Conservation (phyloP, 768 basidiomycete species). For the Steccherinum ochraceum region DNA sequence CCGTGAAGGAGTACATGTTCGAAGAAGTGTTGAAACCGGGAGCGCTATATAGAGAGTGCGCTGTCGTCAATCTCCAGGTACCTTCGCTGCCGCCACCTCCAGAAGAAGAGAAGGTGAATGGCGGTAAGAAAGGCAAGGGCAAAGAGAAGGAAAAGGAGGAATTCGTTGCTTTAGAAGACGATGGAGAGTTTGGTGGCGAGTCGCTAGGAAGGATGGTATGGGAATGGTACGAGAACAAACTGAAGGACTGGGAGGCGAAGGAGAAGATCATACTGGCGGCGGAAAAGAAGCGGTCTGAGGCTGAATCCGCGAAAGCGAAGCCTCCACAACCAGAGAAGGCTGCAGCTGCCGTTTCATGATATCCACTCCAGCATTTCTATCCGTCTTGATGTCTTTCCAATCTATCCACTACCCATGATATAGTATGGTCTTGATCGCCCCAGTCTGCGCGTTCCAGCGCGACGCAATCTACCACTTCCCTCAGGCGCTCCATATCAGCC, state of each 20-base stretch:
- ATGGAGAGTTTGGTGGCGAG: conserved; percentile 70
- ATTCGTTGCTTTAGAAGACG: conserved; percentile 41
- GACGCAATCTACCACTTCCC: no score
- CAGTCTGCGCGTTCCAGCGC: no score
- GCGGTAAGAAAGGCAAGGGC: conserved; percentile 12
- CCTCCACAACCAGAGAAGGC: no score
- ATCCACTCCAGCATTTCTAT: no score
- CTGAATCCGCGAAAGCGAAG: no score
- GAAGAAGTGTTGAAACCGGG: conserved; percentile 75
- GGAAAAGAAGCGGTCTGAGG: not conserved
- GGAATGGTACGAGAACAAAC: conserved; percentile 65
- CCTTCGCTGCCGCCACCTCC: conserved; percentile 14
- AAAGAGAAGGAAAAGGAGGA: conserved; percentile 12
- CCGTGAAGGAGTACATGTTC: conserved; percentile 7
- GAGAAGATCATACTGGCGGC: not conserved
- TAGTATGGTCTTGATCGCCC: no score
- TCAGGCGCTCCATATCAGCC: no score
- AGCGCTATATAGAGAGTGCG: conserved; percentile 71
- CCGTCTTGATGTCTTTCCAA: no score
- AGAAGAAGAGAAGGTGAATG: conserved; percentile 17
- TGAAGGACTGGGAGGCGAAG: conserved; percentile 45
- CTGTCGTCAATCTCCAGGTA: conserved; percentile 37
- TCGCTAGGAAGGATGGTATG: conserved; percentile 61
- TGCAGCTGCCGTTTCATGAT: no score
- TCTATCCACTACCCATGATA: no score